phyloP scores from a whole-genome alignment of 139 green algal species.

The Chlamydomonas eustigma region DNA sequence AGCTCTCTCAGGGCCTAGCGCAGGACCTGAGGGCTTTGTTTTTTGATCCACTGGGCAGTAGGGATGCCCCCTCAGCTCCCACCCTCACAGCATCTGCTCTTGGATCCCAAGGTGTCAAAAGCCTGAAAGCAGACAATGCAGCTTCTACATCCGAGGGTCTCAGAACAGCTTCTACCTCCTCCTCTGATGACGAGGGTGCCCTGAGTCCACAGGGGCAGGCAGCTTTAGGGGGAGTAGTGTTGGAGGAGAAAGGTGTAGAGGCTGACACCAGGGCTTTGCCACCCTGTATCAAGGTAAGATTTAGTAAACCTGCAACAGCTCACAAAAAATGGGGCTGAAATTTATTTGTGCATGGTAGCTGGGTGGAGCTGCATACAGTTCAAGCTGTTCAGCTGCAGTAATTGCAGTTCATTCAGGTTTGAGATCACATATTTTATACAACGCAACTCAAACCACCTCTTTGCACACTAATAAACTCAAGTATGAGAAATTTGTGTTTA shows the following conservation, averaged over 20 bases:
- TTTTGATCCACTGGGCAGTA: background rate
- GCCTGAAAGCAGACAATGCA: background rate
- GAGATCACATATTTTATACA: background rate
- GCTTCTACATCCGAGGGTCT: background rate
- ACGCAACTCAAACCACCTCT: background rate
- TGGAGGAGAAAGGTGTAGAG: background rate
- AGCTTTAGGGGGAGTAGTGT: too few relatives aligned
- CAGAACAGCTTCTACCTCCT: background rate
- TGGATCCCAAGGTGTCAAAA: background rate
- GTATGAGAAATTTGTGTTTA: background rate
- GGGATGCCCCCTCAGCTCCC: too few relatives aligned
- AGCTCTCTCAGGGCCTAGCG: constrained; percentile 2
- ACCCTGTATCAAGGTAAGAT: constrained; percentile 35
- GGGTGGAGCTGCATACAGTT: background rate
- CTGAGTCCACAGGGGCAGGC: background rate
- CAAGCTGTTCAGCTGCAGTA: background rate
- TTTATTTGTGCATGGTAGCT: background rate
- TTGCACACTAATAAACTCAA: background rate
- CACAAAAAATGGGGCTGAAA: background rate
- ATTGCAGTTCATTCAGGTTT: background rate
- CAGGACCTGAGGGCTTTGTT: background rate
- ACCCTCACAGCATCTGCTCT: too few relatives aligned
- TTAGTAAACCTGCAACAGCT: background rate
- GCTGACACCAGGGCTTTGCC: constrained; percentile 28
- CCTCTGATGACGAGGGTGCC: constrained; percentile 16